Conservation (phyloP, 352 stramenopile species). For the Pythium folliculosum region DNA sequence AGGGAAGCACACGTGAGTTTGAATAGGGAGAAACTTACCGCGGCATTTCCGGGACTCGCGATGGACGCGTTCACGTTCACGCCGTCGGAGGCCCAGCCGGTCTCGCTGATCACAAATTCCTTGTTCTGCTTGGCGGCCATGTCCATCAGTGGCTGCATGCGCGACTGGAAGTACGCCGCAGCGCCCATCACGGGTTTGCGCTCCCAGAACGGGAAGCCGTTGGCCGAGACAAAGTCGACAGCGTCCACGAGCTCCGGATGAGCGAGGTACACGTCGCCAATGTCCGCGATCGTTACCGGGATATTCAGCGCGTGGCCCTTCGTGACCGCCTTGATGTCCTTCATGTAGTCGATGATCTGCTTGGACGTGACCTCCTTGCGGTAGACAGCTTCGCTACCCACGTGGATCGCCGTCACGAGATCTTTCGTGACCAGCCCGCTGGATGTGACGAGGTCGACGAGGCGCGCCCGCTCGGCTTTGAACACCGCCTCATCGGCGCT, state of each 20-base stretch:
- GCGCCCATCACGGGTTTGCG: conserved; percentile 37
- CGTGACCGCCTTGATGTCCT: conserved; percentile 43
- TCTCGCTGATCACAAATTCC: conserved; percentile 65
- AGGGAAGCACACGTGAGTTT: neutral
- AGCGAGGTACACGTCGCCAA: conserved; percentile 59
- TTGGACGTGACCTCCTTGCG: conserved; percentile 52
- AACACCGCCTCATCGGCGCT: conserved; percentile 37
- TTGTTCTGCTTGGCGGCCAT: conserved; percentile 37
- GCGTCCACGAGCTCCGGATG: conserved; percentile 47
- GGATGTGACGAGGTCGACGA: conserved; percentile 33
- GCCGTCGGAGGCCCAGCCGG: conserved; percentile 58
- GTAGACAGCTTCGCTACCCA: conserved; percentile 72
- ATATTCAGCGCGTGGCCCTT: conserved; percentile 29
- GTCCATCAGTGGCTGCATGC: conserved; percentile 43
- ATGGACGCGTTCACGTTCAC: conserved; percentile 37
- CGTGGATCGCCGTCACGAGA: conserved; percentile 43
- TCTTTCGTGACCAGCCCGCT: conserved; percentile 25
- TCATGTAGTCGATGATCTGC: conserved; percentile 44
- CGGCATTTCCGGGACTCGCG: conserved; percentile 45
- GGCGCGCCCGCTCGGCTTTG: conserved; percentile 38
- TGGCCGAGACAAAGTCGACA: conserved; percentile 60
- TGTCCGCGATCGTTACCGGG: conserved; percentile 67
- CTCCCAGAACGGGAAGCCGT: conserved; percentile 78
- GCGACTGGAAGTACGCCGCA: conserved; percentile 40
- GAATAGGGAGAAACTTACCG: conserved; percentile 14